These are phyloP conservation scores for Entamoeba invadens DNA, from an alignment of 208 protist species.

Conservation along the genomic window DNA sequence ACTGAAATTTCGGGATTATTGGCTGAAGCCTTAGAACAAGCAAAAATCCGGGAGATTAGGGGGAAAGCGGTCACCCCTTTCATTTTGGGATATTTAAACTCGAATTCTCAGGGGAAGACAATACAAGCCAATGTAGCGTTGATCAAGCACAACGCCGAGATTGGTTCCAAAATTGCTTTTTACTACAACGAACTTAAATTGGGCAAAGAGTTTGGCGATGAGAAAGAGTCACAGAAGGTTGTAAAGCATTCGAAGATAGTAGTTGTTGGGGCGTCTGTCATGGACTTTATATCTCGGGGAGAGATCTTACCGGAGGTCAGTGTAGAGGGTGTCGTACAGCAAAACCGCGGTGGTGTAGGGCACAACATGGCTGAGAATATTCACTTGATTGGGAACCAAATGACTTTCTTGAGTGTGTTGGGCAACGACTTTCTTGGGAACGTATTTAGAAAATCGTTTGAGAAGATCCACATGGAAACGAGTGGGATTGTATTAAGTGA, in stretches of 20 bases:
- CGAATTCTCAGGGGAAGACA: constrained; percentile 39
- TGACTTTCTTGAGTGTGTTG: neutral
- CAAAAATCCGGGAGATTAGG: constrained; percentile 18
- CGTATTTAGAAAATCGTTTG: neutral
- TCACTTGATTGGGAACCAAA: neutral
- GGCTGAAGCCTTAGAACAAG: constrained; percentile 19
- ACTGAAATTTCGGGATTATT: constrained; percentile 23
- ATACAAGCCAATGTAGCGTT: constrained; percentile 43
- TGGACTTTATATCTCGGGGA: neutral
- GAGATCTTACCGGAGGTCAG: neutral
- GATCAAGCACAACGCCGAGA: constrained; percentile 51
- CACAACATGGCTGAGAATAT: neutral
- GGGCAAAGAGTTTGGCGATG: neutral
- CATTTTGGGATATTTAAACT: constrained; percentile 47
- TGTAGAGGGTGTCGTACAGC: neutral
- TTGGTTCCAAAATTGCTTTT: constrained; percentile 46
- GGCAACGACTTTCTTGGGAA: neutral
- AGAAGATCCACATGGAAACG: neutral
- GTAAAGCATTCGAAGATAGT: neutral
- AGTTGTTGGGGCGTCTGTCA: neutral
- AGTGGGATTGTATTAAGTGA: neutral
- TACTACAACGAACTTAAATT: constrained; percentile 2
- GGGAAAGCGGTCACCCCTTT: constrained; percentile 62
- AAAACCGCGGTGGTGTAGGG: neutral
- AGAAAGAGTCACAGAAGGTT: neutral